Conservation (phyloP, 73 alveolate genomes). For the Paramecium sonneborni region DNA sequence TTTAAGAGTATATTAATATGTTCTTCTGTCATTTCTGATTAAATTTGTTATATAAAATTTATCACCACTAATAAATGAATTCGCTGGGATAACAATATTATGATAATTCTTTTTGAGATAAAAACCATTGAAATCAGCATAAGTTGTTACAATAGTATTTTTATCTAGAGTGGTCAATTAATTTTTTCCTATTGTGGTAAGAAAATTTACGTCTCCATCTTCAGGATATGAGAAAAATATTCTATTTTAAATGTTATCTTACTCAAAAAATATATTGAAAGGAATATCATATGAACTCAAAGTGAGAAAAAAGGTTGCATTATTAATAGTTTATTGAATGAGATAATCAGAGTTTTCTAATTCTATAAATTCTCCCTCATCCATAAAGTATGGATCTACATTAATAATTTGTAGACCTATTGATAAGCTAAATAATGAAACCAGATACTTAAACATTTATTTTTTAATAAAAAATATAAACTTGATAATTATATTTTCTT, state of each 20-base stretch:
- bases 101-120: not conserved
- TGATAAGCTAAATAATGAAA: not conserved
- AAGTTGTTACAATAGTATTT: not conserved
- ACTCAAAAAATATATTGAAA: not conserved
- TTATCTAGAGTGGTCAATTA: not conserved
- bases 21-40: not conserved
- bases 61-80: not conserved
- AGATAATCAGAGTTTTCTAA: not conserved
- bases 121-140: not conserved
- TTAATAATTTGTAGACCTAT: not conserved
- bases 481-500: too few species aligned
- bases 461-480: too few species aligned
- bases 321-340: not conserved
- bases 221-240: not conserved
- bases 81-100: not conserved
- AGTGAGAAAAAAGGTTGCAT: not conserved
- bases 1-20: not conserved
- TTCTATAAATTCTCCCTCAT: not conserved
- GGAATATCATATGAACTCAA: not conserved
- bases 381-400: not conserved
- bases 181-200: not conserved
- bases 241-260: not conserved
- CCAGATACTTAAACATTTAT: not conserved
- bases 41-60: not conserved
- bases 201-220: constrained; percentile 11